Evolutionary conservation across 371 early-diverging fungal species (phyloP).

Genomic region (Mucor racemosus): DNA sequence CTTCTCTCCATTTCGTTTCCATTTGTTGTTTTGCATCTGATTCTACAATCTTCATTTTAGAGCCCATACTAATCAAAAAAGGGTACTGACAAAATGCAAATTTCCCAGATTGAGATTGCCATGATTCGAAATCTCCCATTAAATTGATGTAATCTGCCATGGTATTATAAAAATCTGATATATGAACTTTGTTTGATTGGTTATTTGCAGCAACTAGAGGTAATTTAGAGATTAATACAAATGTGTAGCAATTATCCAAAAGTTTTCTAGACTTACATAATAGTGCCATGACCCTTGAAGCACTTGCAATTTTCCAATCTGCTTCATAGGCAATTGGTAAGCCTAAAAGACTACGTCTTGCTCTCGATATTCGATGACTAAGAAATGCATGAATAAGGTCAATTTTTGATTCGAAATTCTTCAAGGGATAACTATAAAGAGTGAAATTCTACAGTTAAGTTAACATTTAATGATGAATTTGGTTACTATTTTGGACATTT

Average conservation of each 20-base stretch:
- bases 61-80: slow-evolving; percentile 82
- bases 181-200: slow-evolving; percentile 59
- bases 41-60: slow-evolving; percentile 88
- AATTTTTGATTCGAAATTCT: slow-evolving; percentile 71
- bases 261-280: slow-evolving; percentile 57
- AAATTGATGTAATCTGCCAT: slow-evolving; percentile 83
- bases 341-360: slow-evolving; percentile 47
- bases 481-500: slow-evolving; percentile 3
- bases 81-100: slow-evolving; percentile 93
- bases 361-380: slow-evolving; percentile 75
- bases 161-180: slow-evolving; percentile 86
- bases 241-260: too few relatives aligned
- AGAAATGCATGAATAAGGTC: slow-evolving; percentile 82
- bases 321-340: slow-evolving; percentile 62
- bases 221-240: slow-evolving; percentile 16
- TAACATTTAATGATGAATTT: slow-evolving; percentile 6
- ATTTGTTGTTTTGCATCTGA: slow-evolving; percentile 89
- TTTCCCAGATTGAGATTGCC: slow-evolving; percentile 80
- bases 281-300: slow-evolving; percentile 87
- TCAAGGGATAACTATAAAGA: slow-evolving; percentile 57
- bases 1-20: slow-evolving; percentile 75
- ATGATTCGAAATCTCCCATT: slow-evolving; percentile 80
- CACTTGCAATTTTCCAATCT: slow-evolving; percentile 88
- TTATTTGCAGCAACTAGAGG: slow-evolving; percentile 71
- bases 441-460: slow-evolving; percentile 8